Evolutionary conservation across 257 asterid genomes (phyloP), one percentile per base, ranked within the genome.

Genomic region (Voacanga thouarsii): DNA sequence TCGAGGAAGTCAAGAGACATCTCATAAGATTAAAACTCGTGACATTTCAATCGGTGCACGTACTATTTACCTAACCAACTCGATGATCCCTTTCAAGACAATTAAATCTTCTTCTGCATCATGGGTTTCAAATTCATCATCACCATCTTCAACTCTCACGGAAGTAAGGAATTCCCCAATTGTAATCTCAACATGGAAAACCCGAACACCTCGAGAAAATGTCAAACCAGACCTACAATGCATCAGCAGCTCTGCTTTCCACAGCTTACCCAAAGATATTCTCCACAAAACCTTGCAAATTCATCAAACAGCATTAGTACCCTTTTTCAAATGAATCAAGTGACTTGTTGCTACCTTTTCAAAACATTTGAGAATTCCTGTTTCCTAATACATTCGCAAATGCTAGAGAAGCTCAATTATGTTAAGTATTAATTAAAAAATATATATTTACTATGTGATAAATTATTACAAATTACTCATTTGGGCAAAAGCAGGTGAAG

Each of bases 161-260:
- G 97, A 94, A 78, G 85, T 97, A 51, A 90, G 91, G 84, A 90
- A 90, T 51, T 87, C 92, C 39, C 96, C 90, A 0, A 74, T 87
- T 8, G 85, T 87, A 55, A 88, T 94, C 90, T 81, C 94, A 68
- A 94, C 96, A 0, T 65, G 97, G 56, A 94, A 94, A 66, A 92
- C 97, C 7, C 86, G 99, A 0, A 94, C 99, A 0, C 97, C 96
- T 12, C 91, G 97, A 23, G n/a, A 94, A 94, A 77, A 79, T 97
- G 80, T 97, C 97, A 8, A 94, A 92, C 23, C 97, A 94, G 55
- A 91, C 90, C 0, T 91, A 94, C 87, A 89, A 92, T 76, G 99
- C 92, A 61, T 97, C 99, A 0, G 97, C 97, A 4, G 91, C 97
- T 0, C 82, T 94, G 28, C 91, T 94, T 26, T 94, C 97, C 81